Percentiles rank a stretch among this genome's conserved stretches.
phyloP scores from a whole-genome alignment of 208 protist species.

The Trypanosoma avium region DNA sequence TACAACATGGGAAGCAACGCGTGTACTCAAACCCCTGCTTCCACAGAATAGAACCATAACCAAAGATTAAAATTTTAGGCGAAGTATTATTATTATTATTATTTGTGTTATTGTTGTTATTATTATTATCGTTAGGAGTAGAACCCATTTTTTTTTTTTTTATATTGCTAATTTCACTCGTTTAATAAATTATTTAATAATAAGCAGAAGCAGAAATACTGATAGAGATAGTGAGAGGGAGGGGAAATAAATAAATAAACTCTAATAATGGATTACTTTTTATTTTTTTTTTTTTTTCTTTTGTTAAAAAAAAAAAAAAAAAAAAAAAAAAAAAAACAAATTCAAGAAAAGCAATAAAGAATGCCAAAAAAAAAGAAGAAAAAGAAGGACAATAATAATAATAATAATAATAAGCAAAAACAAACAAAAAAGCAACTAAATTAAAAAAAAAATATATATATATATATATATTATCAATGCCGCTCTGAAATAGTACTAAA shows the following conservation, averaged over 20 bases:
- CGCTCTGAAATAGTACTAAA: too few species aligned
- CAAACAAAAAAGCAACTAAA: background rate
- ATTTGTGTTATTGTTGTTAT: background rate
- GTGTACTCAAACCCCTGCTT: slow-evolving; percentile 85
- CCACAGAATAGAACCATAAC: slow-evolving; percentile 86
- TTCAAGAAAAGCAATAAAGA: too few species aligned
- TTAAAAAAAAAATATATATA: background rate
- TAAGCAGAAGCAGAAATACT: too few species aligned
- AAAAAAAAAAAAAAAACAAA: too few species aligned
- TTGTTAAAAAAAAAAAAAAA: too few species aligned
- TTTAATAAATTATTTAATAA: too few species aligned
- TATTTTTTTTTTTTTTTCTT: too few species aligned
- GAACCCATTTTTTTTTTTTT: background rate
- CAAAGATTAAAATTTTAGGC: slow-evolving; percentile 68
- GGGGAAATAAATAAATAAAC: too few species aligned
- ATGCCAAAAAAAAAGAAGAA: background rate
- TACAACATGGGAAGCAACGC: slow-evolving; percentile 55
- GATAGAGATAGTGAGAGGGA: too few species aligned
- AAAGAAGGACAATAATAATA: background rate
- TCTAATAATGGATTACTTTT: too few species aligned
- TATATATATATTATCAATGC: background rate
- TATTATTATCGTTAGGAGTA: background rate
- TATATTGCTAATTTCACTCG: too few species aligned
- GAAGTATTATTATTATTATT: background rate
- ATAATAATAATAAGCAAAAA: background rate